A percentile compares a stretch with the other conserved stretches of the same genome.
Conservation (phyloP, 208 protist genomes). For the Giardia muris region DNA sequence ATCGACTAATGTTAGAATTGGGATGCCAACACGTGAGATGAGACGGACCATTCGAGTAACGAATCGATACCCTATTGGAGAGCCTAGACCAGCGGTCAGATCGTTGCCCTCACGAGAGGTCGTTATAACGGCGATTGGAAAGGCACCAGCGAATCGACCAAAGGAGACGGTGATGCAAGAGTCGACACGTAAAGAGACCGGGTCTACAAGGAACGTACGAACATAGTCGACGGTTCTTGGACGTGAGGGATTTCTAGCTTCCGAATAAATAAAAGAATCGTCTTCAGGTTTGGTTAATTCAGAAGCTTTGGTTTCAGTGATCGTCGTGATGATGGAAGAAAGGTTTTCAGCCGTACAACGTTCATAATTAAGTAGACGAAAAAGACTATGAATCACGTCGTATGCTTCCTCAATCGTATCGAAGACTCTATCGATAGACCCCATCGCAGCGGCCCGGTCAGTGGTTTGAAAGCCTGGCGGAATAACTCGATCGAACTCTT, state of each 20-base stretch:
- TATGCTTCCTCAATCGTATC: not conserved
- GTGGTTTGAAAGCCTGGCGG: conserved; percentile 44
- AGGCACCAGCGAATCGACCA: not conserved
- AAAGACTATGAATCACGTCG: not conserved
- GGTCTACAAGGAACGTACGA: not conserved
- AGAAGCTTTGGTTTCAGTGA: not conserved
- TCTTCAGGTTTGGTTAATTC: not conserved
- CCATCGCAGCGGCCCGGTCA: not conserved
- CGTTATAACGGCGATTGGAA: not conserved
- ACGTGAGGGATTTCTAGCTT: not conserved
- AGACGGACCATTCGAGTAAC: not conserved
- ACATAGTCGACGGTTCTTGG: not conserved
- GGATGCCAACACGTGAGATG: not conserved
- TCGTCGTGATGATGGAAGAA: not conserved
- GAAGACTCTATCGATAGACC: not conserved
- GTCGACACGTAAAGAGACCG: not conserved
- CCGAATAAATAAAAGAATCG: not conserved
- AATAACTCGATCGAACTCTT: conserved; percentile 42
- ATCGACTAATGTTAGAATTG: conserved; percentile 19
- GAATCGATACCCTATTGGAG: conserved; percentile 5
- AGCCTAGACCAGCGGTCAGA: not conserved
- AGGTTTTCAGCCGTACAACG: not conserved
- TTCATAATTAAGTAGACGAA: not conserved
- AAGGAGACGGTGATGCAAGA: not conserved
- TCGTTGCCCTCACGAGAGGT: not conserved